A percentile compares a stretch with the other conserved stretches of the same genome.
Conservation (phyloP, 169 alveolate genomes). For the Plasmodium billcollinsi region DNA sequence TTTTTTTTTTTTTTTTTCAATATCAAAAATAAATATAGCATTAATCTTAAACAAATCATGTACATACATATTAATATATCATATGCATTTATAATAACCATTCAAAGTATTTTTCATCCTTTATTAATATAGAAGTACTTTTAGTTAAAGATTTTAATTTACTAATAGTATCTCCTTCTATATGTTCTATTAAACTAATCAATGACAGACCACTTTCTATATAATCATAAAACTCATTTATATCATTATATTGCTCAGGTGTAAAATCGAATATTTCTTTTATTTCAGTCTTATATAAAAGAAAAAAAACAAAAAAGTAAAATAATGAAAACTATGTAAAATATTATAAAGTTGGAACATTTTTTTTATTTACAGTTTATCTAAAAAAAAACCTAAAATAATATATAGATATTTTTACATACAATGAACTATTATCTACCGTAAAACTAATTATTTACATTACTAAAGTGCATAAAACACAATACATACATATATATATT, state of each 20-base stretch:
- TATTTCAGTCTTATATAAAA: constrained; percentile 30
- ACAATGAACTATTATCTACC: background rate
- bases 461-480: background rate
- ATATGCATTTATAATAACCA: constrained; percentile 20
- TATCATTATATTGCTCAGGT: constrained; percentile 59
- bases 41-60: background rate
- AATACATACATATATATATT: constrained; percentile 4
- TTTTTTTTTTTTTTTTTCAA: too few relatives aligned
- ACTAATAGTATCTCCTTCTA: constrained; percentile 30
- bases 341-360: background rate
- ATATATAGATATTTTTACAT: background rate
- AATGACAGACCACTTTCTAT: constrained; percentile 73
- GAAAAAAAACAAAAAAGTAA: constrained; percentile 8
- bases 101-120: constrained; percentile 63
- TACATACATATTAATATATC: background rate
- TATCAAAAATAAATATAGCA: too few relatives aligned
- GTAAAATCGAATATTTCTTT: constrained; percentile 35
- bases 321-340: background rate
- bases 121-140: constrained; percentile 50
- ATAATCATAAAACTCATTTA: constrained; percentile 59
- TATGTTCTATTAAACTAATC: constrained; percentile 33
- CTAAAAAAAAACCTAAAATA: background rate
- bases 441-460: background rate
- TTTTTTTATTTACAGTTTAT: background rate
- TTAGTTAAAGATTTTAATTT: constrained; percentile 42